Base-by-base conservation (phyloP, 805 yeast genomes). In the Blastobotrys chiropterorum region DNA sequence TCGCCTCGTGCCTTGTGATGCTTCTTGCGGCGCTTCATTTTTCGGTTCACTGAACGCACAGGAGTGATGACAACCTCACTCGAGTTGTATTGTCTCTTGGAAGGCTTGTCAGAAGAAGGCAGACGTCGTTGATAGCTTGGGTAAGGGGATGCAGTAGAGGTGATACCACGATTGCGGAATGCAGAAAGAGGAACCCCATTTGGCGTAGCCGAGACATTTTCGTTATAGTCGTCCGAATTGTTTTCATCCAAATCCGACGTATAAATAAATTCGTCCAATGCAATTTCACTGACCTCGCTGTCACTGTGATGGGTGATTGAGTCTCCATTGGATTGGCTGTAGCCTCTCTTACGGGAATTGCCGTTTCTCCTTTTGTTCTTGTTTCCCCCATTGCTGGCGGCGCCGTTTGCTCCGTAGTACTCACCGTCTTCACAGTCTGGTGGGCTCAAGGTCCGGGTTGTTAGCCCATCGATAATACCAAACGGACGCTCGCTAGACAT, bases 391-490 rank as follows among this genome's bases (percentile, higher is more conserved):
- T 30, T n/a, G 13, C 17, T 40, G 34, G 14, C 56, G 47, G 34
- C 34, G 19, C 26, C 52, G 20, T 50, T 44, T 11, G 44, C 53
- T 5, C 34, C 34, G 34, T 26, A 26, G 34, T 26, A 16, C 8
- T n/a, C 34, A 13, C 17, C 43, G 34, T 46, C 30, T 39, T 16
- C 38, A n/a, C 20, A 54, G 49, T 16, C 53, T 42, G 76, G 72
- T 2, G 86, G 85, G 56, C 80, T 72, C 56, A 92, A 72, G 1
- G 95, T 85, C 51, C 97, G 77, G 0, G 98, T 94, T 0, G 96
- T 83, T 30, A 88, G 76, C 3, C 99, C 99, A 66, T 92, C 98
- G 62, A 92, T 92, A 53, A 92, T 89, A 19, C 97, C 95, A 67
- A 86, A 89, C 1, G 96, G 97, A 61, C 88, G 83, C 52, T 68